Evolutionary conservation across 495 filamentous ascomycete species (phyloP), one percentile per base, ranked within the genome.

Genomic region (Aspergillus ostianus): DNA sequence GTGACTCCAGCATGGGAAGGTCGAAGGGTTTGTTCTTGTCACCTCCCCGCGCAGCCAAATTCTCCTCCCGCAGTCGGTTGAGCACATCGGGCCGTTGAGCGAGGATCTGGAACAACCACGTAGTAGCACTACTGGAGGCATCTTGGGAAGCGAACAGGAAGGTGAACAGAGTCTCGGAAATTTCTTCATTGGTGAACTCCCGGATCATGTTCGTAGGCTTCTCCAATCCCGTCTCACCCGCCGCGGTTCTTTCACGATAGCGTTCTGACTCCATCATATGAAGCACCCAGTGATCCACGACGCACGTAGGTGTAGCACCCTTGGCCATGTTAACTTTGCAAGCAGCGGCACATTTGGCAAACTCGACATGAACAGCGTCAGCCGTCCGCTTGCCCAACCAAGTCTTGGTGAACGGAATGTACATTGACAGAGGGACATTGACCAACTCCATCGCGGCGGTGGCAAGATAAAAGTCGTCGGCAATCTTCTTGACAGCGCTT

Each of bases 91-190:
- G 93, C 59, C 91, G 84, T 67, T 98, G 90, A 23, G 93, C 93
- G 70, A 92, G 82, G 62, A 89, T 83, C 70, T 98, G 93, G 81
- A 96, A 94, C 23, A 97, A 76, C 90, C 93, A 97, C 44, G 91
- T 96, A 55, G 84, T 84, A 36, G 93, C 92, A 65, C 90, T 93
- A 74, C 87, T 91, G 23, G 93, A 93, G 36, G 93, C 93, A 67
- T 98, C 93, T 75, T 98, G 93, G 29, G 90, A 93, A 45, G 93
- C 93, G 73, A 98, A 98, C 46, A 98, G 84, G 80, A 98, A 96
- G 44, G 93, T 96, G 78, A 97, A 94, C 51, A 98, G 60, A 0
- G 93, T 97, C 79, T 92, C 89, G 23, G 89, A 79, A 66, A 98
- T 97, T 69, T 98, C 93, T 56, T 88, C 87, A 62, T 97, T 87